Percentiles rank a stretch among this genome's conserved stretches.
Conservation (phyloP, 2,329 filamentous ascomycete species). For the Colletotrichum sp. region DNA sequence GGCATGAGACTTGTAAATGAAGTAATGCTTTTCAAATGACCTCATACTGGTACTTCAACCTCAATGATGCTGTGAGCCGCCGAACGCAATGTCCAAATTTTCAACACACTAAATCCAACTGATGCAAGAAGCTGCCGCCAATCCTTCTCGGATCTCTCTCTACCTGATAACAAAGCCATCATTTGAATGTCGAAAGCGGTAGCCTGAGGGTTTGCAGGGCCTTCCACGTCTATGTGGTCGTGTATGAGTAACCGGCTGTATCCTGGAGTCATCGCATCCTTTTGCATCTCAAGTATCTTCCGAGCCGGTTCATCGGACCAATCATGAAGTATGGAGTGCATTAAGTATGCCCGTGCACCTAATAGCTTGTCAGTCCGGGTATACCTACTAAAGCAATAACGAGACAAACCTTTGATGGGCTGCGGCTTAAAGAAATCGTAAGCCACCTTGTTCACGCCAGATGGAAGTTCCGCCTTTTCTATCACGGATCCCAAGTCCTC, state of each 20-base stretch:
- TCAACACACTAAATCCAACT: neutral
- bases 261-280: slow-evolving; percentile 49
- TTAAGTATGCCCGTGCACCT: slow-evolving; percentile 52
- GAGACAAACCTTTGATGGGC: slow-evolving; percentile 24
- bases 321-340: slow-evolving; percentile 61
- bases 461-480: neutral
- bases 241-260: slow-evolving; percentile 38
- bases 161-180: neutral
- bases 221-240: slow-evolving; percentile 40
- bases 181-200: slow-evolving; percentile 5
- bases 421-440: slow-evolving; percentile 45
- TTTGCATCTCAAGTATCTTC: slow-evolving; percentile 44
- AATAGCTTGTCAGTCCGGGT: fast-evolving
- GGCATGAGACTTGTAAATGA: too few species aligned
- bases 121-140: neutral
- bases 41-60: neutral
- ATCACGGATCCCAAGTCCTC: neutral
- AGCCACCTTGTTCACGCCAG: neutral
- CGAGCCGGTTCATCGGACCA: slow-evolving; percentile 52
- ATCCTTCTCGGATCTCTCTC: neutral
- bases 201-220: neutral
- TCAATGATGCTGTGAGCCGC: neutral
- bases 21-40: too few species aligned
- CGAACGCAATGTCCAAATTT: neutral
- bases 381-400: fast-evolving